Percentiles rank a stretch among this genome's conserved stretches.
These are phyloP conservation scores for Candida piceae DNA, from an alignment of 805 yeast species.

Conservation along the genomic window DNA sequence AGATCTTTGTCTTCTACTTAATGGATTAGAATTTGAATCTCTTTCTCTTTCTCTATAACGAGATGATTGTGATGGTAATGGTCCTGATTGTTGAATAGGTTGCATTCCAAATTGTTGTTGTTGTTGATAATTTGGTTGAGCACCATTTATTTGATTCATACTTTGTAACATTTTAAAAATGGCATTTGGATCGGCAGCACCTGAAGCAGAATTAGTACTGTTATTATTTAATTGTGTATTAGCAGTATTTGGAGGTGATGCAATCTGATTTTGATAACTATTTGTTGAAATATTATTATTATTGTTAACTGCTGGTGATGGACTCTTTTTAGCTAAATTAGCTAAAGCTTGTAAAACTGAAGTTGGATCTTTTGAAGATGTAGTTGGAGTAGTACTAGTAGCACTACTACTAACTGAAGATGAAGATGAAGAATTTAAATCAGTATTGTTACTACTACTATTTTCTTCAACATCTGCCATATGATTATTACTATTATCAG, in stretches of 20 bases:
- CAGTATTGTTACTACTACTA: background rate
- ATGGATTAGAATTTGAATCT: slow-evolving; percentile 29
- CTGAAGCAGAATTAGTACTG: slow-evolving; percentile 7
- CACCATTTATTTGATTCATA: slow-evolving; percentile 32
- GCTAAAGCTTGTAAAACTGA: slow-evolving; percentile 69
- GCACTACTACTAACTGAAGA: slow-evolving; percentile 10
- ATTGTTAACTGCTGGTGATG: slow-evolving; percentile 26
- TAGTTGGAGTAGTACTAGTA: slow-evolving; percentile 16
- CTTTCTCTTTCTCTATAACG: slow-evolving; percentile 25
- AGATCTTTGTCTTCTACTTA: slow-evolving; percentile 47
- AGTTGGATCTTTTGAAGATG: slow-evolving; percentile 45
- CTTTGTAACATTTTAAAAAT: slow-evolving; percentile 52
- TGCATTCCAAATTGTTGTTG: slow-evolving; percentile 15
- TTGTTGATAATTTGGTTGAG: slow-evolving; percentile 19
- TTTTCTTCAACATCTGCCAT: slow-evolving; percentile 2
- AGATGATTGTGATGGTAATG: slow-evolving; percentile 18
- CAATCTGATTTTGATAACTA: slow-evolving; percentile 20
- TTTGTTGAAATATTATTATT: slow-evolving; percentile 28
- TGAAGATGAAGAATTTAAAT: slow-evolving; percentile 1
- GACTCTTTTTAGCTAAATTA: slow-evolving; percentile 48
- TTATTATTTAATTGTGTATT: slow-evolving; percentile 2
- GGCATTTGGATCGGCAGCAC: slow-evolving; percentile 32
- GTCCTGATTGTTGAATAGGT: slow-evolving; percentile 16
- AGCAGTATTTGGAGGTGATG: slow-evolving; percentile 4
- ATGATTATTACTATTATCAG: background rate